These are phyloP conservation scores for Actinomortierella wolfii DNA, from an alignment of 371 early-diverging fungal species.

Conservation along the genomic window DNA sequence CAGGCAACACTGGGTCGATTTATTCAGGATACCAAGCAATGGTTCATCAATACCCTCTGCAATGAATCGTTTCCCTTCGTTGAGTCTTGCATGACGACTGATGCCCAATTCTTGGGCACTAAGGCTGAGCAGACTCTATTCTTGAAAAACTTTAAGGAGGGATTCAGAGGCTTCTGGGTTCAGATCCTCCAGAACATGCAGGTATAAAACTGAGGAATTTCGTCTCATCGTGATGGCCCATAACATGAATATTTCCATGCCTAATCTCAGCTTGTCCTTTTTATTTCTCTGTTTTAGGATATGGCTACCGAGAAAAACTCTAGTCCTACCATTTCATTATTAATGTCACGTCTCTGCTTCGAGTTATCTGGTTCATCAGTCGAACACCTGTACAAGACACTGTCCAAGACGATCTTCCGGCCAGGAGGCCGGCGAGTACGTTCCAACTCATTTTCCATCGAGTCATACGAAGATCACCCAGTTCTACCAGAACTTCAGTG, in stretches of 20 bases:
- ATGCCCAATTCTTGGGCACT: constrained; percentile 42
- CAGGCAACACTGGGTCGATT: too few relatives aligned
- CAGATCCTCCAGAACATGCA: constrained; percentile 45
- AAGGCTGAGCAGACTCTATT: constrained; percentile 26
- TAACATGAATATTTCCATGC: too few relatives aligned
- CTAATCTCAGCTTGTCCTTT: not conserved
- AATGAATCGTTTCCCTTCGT: constrained; percentile 44
- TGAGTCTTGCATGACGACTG: constrained; percentile 47
- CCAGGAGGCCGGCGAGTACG: constrained; percentile 23
- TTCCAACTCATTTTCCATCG: constrained; percentile 34
- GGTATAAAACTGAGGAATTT: constrained; percentile 18
- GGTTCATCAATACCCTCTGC: constrained; percentile 49
- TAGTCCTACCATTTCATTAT: constrained; percentile 27
- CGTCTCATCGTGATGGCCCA: too few relatives aligned
- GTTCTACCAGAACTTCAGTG: constrained; percentile 34
- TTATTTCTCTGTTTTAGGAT: not conserved
- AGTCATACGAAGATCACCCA: constrained; percentile 38
- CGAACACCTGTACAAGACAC: constrained; percentile 46
- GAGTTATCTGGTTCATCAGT: constrained; percentile 52
- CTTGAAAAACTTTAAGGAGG: constrained; percentile 30
- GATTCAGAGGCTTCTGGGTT: constrained; percentile 48
- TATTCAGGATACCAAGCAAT: constrained; percentile 45
- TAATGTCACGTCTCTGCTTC: constrained; percentile 56
- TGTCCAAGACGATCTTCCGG: constrained; percentile 47
- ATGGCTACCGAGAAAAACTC: not conserved